Conservation (phyloP, 2,329 filamentous ascomycete genomes). For the Zelopaecilomyces penicillatus region DNA sequence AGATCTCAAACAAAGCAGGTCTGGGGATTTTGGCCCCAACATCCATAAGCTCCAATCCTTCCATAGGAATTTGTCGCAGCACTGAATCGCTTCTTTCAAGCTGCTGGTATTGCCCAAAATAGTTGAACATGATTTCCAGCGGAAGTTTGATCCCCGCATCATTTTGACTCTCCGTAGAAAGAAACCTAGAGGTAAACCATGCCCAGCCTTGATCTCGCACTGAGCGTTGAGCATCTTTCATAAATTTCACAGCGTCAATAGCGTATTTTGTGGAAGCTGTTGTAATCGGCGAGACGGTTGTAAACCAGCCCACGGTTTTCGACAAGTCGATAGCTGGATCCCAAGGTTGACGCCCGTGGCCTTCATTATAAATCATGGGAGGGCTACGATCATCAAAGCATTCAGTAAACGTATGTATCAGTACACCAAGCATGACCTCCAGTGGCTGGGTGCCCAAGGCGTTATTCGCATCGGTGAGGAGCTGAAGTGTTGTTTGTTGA, state of each 20-base stretch:
- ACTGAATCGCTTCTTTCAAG: constrained; percentile 1
- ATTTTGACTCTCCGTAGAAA: constrained; percentile 11
- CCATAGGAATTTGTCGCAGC: background rate
- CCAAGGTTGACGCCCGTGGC: no score
- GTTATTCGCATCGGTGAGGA: constrained; percentile 5
- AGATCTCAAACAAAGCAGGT: background rate
- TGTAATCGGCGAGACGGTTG: no score
- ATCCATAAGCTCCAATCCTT: background rate
- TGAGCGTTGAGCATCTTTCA: constrained; percentile 14
- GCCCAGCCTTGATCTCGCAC: constrained; percentile 13
- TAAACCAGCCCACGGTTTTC: no score
- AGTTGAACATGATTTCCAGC: constrained; percentile 22
- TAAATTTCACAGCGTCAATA: constrained; percentile 8
- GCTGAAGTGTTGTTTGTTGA: background rate
- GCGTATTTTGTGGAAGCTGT: no score
- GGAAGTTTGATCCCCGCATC: constrained; percentile 23
- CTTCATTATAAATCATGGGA: no score
- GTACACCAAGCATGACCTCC: constrained; percentile 13
- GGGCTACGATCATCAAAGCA: background rate
- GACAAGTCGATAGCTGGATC: no score
- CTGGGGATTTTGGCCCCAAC: background rate
- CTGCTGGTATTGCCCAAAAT: constrained; percentile 9
- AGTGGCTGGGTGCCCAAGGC: constrained; percentile 6
- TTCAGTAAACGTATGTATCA: constrained; percentile 15
- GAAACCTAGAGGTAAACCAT: constrained; percentile 13